Evolutionary conservation across 2,329 filamentous ascomycete genomes (phyloP).

Genomic region (Claviceps paspali): DNA sequence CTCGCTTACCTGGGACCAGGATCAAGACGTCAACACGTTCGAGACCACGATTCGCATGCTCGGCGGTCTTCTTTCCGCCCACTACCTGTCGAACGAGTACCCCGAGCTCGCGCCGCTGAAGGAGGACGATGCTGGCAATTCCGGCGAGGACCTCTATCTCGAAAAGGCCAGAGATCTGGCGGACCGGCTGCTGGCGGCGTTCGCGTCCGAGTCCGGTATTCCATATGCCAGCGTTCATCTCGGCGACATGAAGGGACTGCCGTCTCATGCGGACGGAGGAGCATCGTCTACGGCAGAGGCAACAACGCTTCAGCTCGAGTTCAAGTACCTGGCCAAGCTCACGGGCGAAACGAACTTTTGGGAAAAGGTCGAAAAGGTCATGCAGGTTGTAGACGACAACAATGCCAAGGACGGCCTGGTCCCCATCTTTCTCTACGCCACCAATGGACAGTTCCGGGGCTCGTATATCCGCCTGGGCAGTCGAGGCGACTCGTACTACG

Average conservation of each 20-base stretch:
- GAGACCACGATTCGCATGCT: constrained; percentile 98
- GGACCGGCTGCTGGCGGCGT: constrained; percentile 73
- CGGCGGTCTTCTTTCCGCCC: constrained; percentile 78
- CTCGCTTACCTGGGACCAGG: constrained; percentile 70
- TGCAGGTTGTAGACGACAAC: constrained; percentile 79
- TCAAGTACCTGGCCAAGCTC: constrained; percentile 91
- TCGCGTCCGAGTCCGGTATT: constrained; percentile 72
- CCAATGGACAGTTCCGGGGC: constrained; percentile 63
- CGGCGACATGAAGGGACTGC: constrained; percentile 57
- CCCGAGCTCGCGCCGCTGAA: constrained; percentile 62
- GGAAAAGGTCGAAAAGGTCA: constrained; percentile 82
- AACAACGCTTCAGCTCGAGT: constrained; percentile 81
- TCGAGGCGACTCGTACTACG: constrained; percentile 93
- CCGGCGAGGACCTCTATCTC: constrained; percentile 82
- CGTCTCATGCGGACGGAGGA: constrained; percentile 70
- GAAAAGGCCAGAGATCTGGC: constrained; percentile 92
- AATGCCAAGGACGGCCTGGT: constrained; percentile 66
- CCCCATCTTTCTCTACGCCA: constrained; percentile 79
- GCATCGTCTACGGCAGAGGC: constrained; percentile 91
- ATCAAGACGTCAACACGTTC: constrained; percentile 94
- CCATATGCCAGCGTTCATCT: constrained; percentile 87
- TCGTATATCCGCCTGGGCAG: constrained; percentile 83
- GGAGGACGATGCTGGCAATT: constrained; percentile 54
- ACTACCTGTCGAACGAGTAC: constrained; percentile 79
- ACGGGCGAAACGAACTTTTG: constrained; percentile 89